Percentiles rank a stretch among this genome's conserved stretches.
Evolutionary conservation across 176 grass and related monocot species (phyloP).

Genomic region (Saccharum officinarum): DNA sequence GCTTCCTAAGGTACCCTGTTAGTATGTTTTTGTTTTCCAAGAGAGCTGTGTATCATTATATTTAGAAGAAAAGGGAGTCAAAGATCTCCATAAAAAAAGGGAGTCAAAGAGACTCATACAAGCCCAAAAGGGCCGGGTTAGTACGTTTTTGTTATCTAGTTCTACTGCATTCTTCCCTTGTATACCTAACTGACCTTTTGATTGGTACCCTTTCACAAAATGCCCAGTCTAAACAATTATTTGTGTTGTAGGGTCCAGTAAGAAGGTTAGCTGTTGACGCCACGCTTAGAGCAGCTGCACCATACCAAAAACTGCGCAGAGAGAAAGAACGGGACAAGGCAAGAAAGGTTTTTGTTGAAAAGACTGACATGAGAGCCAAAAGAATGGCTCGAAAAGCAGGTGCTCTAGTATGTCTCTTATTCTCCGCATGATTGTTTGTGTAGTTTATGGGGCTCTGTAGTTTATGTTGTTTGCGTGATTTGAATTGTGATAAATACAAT

Average conservation of each 20-base stretch:
- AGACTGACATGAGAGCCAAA: constrained; percentile 98
- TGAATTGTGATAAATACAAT: background rate
- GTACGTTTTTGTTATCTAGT: background rate
- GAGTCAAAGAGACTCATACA: background rate
- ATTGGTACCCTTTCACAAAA: constrained; percentile 27
- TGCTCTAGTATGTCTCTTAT: constrained; percentile 66
- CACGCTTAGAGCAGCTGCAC: constrained; percentile 96
- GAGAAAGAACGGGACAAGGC: constrained; percentile 61
- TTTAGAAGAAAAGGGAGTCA: background rate
- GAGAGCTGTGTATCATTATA: background rate
- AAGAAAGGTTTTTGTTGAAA: constrained; percentile 98
- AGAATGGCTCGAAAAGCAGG: constrained; percentile 99
- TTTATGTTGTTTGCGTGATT: constrained; percentile 2
- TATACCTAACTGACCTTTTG: background rate
- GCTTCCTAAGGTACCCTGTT: constrained; percentile 77
- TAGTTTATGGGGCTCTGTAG: background rate
- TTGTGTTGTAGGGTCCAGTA: constrained; percentile 79
- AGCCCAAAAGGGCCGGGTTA: background rate
- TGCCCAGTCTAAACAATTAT: constrained; percentile 14
- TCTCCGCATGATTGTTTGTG: background rate
- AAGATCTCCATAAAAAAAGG: no score
- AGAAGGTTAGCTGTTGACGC: constrained; percentile 97
- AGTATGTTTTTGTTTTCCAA: background rate
- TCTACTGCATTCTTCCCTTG: constrained; percentile 4
- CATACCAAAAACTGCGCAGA: constrained; percentile 91